Evolutionary conservation across 2,329 filamentous ascomycete species (phyloP), one percentile per base, ranked within the genome.

Genomic region (Pseudophaeomoniella oleicola): DNA sequence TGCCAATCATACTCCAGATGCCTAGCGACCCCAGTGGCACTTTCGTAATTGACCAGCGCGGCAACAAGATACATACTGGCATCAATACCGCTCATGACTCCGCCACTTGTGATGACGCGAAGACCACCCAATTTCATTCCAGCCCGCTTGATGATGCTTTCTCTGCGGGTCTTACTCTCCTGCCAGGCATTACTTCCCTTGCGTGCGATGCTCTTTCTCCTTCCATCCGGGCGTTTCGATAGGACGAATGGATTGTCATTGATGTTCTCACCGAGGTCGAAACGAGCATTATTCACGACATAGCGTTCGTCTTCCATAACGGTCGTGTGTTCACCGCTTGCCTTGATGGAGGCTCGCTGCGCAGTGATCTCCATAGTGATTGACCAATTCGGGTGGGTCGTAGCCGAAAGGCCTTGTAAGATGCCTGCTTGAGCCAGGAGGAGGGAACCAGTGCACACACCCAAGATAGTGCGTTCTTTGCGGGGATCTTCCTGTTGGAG

Each of bases 271-370:
- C 69, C 71, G 31, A 90, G 66, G 49, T 90, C 83, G 57, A 88
- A 92, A 48, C 84, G 80, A 41, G 86, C 77, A 61, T 92, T 90
- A 69, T 92, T 92, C 56, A 92, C 84, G 14, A 92, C 83, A 54
- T 90, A 92, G 52, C 83, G 72, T 52, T 71, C 69, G 44, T 83
- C 78, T 52, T 90, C 82, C 51, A 88, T 71, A 44, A 90, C 80
- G 52, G 90, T 82, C 49, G 81, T 85, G 52, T 81, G 78, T 63
- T 86, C 79, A 39, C 75, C 71, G 46, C 81, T 66, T 56, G 82
- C 75, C 44, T 75, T 69, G 39, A 74, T 72, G 32, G 80, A 72
- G 34, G 76, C 74, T 45, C 83, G 76, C 56, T 80, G 81, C 67
- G 81, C 86, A 47, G 86, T 62, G 49, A 77, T 86, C 67, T 90